Conservation (phyloP, 1,139 yeast genomes). For the Saccharomyces hybrid region DNA sequence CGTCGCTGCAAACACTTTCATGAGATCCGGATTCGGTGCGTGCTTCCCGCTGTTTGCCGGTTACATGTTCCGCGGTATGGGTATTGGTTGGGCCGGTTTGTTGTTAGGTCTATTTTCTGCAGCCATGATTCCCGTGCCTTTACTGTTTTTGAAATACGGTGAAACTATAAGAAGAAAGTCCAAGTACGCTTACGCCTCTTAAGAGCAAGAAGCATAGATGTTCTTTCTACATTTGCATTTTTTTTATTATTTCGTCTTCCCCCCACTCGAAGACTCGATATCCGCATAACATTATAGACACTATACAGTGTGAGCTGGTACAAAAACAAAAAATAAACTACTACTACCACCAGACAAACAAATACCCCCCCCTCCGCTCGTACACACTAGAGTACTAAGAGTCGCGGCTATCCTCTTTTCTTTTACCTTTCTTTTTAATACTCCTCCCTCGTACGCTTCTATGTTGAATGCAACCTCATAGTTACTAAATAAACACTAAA, state of each 20-base stretch:
- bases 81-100: slow-evolving; percentile 78
- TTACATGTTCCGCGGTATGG: slow-evolving; percentile 67
- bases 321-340: not conserved
- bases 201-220: slow-evolving; percentile 26
- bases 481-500: not conserved
- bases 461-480: not conserved
- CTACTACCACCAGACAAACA: not conserved
- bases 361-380: not conserved
- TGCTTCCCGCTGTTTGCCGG: slow-evolving; percentile 74
- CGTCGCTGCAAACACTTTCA: slow-evolving; percentile 76
- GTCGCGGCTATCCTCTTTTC: not conserved
- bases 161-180: slow-evolving; percentile 47
- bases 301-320: not conserved
- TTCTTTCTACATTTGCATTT: not conserved
- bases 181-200: slow-evolving; percentile 41
- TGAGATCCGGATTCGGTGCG: slow-evolving; percentile 61
- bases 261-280: not conserved
- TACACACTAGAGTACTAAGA: not conserved
- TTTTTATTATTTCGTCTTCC: not conserved
- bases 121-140: slow-evolving; percentile 60
- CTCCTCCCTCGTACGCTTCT: not conserved
- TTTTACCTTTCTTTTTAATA: not conserved
- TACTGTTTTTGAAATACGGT: slow-evolving; percentile 53
- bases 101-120: slow-evolving; percentile 63
- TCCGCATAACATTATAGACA: not conserved